Conservation (phyloP, 352 stramenopile genomes). For the Pythium aphanidermatum region DNA sequence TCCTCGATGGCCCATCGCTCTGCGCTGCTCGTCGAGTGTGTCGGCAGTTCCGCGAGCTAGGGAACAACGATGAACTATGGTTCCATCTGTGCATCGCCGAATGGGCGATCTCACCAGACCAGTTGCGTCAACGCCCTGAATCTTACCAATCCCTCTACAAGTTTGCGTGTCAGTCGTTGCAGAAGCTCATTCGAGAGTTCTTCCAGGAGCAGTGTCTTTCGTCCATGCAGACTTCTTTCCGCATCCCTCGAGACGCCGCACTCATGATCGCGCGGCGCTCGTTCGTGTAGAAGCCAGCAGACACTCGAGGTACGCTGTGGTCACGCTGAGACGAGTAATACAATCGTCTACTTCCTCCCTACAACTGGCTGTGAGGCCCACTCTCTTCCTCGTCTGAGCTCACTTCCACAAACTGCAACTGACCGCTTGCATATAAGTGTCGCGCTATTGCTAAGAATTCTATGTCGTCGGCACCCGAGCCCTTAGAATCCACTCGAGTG, state of each 20-base stretch:
- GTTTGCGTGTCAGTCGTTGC: conserved; percentile 61
- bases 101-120: conserved; percentile 69
- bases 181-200: conserved; percentile 67
- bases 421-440: conserved; percentile 21
- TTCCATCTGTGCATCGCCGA: conserved; percentile 56
- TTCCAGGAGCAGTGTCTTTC: conserved; percentile 72
- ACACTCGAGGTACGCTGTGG: neutral
- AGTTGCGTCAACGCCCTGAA: conserved; percentile 48
- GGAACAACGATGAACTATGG: conserved; percentile 59
- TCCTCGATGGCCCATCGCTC: conserved; percentile 65
- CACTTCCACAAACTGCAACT: conserved; percentile 21
- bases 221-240: conserved; percentile 65
- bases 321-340: too few relatives aligned
- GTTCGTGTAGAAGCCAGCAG: conserved; percentile 13
- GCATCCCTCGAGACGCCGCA: conserved; percentile 53
- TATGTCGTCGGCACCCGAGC: conserved; percentile 15
- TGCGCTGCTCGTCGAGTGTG: conserved; percentile 48
- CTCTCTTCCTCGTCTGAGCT: conserved; percentile 30
- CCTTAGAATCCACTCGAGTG: too few relatives aligned
- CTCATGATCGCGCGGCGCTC: conserved; percentile 40
- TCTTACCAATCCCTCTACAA: conserved; percentile 76
- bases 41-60: conserved; percentile 43
- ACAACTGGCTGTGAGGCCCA: conserved; percentile 20
- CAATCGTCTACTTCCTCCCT: neutral
- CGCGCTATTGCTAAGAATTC: conserved; percentile 36